Base-by-base conservation (phyloP, 352 stramenopile species). In the Phytopythium mirpurense region DNA sequence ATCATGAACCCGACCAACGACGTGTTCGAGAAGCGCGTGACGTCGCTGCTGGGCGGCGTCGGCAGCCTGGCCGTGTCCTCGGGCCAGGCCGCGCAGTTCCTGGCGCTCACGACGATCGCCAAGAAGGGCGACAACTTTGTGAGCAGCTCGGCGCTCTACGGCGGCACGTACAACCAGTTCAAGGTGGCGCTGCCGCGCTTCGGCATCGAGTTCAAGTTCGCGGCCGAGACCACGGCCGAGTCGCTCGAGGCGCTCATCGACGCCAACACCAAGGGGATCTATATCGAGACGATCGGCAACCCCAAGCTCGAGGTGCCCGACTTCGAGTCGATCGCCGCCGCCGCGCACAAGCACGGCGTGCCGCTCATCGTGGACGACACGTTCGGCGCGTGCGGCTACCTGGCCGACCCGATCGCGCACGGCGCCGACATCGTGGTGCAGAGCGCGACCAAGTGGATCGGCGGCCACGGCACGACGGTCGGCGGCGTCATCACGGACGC, bases 101-200 rank as follows among this genome's bases (percentile, higher is more conserved):
- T 44, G 38, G 38, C 38, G 38, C 38, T 44, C 38, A 44, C 38
- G 38, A 44, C 38, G 8, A 44, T 44, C 38, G 38, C 38, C 38
- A 44, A 44, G 38, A 19, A 44, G 38, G 38, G 38, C 38, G 38
- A 44, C 38, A 44, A 44, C 38, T 44, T 44, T 9, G 38, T 44
- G 12, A 44, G 38, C 38, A 44, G 38, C 38, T 44, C 38, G 38
- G 38, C 38, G 38, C 38, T 44, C 38, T 44, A 44, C 38, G 38
- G 38, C 38, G 38, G 38, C 38, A 44, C 38, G 38, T 44, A 44
- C 38, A 44, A 44, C 38, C 38, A 44, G 38, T 44, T 44, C 38
- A 44, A 44, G 38, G 38, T 44, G 38, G 38, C 38, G 38, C 38
- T 44, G 38, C 38, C 38, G 38, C 38, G 38, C 38, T 44, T 44